phyloP scores from a whole-genome alignment of 306 rosid genomes.

The Inga laurina region DNA sequence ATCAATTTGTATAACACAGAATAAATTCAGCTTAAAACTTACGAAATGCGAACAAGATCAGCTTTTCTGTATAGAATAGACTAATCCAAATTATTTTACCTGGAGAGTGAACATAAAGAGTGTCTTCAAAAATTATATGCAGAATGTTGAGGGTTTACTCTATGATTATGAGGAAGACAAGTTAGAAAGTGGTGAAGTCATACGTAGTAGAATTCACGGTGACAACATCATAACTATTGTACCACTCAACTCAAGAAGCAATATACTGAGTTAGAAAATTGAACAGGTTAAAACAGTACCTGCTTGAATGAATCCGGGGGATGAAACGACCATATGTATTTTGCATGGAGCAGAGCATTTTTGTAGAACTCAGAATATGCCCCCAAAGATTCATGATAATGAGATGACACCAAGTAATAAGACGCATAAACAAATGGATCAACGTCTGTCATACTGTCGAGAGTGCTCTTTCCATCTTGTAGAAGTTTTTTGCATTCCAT shows the following conservation, averaged over 20 bases:
- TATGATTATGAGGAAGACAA: background rate
- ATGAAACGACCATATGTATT: conserved; percentile 91
- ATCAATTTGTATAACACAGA: background rate
- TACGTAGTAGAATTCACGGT: background rate
- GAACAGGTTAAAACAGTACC: conserved; percentile 43
- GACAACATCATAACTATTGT: conserved; percentile 1
- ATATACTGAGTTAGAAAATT: background rate
- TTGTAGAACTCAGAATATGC: conserved; percentile 97
- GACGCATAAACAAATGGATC: conserved; percentile 91
- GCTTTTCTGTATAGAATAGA: background rate
- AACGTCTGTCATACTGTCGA: conserved; percentile 97
- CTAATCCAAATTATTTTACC: background rate
- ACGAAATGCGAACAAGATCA: conserved; percentile 13
- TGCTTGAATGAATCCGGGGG: conserved; percentile 89
- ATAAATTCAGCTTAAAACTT: background rate
- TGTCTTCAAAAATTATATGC: background rate
- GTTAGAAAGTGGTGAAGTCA: background rate
- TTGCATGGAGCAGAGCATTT: conserved; percentile 93
- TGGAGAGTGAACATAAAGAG: background rate
- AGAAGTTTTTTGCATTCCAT: conserved; percentile 89
- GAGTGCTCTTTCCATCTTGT: conserved; percentile 85
- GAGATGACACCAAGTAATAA: conserved; percentile 94
- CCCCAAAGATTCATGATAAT: conserved; percentile 67
- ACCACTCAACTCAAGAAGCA: conserved; percentile 10
- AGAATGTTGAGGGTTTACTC: background rate